Evolutionary conservation across 805 yeast species (phyloP), one percentile per base, ranked within the genome.

Genomic region (Metschnikowia anglica): DNA sequence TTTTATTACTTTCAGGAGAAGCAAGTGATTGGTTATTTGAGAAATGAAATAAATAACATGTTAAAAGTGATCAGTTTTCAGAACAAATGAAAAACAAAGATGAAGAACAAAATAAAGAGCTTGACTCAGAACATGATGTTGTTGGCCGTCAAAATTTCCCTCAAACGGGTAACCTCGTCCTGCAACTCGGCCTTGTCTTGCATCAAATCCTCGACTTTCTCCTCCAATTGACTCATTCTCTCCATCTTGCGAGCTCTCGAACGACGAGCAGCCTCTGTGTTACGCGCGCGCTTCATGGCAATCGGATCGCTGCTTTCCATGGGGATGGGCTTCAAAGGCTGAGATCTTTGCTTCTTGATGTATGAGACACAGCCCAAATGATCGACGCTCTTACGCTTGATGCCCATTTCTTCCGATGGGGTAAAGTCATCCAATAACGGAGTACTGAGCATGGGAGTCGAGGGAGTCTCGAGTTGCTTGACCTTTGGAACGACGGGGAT

Each of bases 241-340:
- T 86, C 86, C 82, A 85, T 81, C 66, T 90, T 88, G 63, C 96
- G 81, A 18, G 97, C 97, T 59, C 97, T 76, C 20, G 96, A 88
- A 60, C 97, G 80, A 65, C 97, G 81, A 6, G 97, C 97, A 53
- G 98, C 97, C 62, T 89, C 96, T n/a, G 91, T 91, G 76, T 93
- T 91, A 66, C 91, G 83, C 7, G 98, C 98, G 62, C 98, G 83
- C 72, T 91, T 91, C 56, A 85, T 63, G 34, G 88, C 79, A 44
- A 76, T 77, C n/a, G 83, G 79, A 63, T 89, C 96, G 37, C 62
- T 66, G 16, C 41, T 25, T 24, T 78, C 73, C 34, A 71, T 48
- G 35, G 77, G 76, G 43, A 89, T 74, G 8, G 95, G 95, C 53
- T 74, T 70, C 63, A 88, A 73, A 7, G 95, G 95, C 46, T 71